Percentiles rank a stretch among this genome's conserved stretches.
phyloP scores from a whole-genome alignment of 202 grass and related monocot genomes.

The Dendrocalamus latiflorus region DNA sequence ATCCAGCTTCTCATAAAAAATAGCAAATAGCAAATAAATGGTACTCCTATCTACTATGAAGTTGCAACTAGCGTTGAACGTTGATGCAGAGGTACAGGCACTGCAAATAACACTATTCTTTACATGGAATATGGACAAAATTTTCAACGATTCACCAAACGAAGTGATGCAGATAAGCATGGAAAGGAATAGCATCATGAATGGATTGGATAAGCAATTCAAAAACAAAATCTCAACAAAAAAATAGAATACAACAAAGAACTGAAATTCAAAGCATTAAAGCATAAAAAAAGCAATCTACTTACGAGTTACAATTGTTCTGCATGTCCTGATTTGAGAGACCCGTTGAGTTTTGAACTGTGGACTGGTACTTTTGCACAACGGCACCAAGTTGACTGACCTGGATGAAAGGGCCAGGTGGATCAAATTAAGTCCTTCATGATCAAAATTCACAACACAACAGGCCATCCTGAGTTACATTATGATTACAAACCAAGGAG shows the following conservation, averaged over 20 bases:
- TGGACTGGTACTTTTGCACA: conserved; percentile 84
- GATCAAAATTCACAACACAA: background rate
- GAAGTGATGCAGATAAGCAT: background rate
- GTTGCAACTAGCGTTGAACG: background rate
- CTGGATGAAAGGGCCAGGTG: conserved; percentile 40
- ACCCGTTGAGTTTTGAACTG: no score
- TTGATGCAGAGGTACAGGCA: background rate
- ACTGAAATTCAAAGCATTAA: background rate
- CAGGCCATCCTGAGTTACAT: no score
- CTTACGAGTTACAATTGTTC: conserved; percentile 97
- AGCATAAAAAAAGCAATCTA: background rate
- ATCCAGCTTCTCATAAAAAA: no score
- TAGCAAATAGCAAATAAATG: background rate
- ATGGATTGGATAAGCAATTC: background rate
- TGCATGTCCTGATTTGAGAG: no score
- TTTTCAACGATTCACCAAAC: background rate
- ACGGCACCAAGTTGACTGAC: conserved; percentile 82
- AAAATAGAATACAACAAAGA: background rate
- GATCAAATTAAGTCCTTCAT: conserved; percentile 5
- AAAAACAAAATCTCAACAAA: conserved; percentile 7
- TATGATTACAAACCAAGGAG: no score
- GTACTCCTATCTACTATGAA: background rate
- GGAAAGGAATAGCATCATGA: background rate
- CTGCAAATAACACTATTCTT: background rate
- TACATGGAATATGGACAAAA: background rate